Base-by-base conservation (phyloP, 257 asterid species). In the Nicotiana knightiana region DNA sequence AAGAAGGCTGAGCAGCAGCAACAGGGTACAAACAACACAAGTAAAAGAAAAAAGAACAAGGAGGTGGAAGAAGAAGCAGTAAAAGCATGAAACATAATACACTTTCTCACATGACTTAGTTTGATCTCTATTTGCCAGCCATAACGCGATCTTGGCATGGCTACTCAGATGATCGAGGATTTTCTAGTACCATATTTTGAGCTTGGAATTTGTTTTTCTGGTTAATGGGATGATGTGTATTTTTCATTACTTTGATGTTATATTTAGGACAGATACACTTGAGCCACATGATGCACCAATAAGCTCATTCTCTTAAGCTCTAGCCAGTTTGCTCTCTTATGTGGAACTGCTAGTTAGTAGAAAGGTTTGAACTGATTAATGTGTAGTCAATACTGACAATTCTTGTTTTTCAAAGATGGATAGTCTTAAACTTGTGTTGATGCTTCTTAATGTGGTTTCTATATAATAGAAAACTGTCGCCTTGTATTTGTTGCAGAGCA, bases 1-100 rank as follows among this genome's bases (percentile, higher is more conserved):
- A 94, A 91, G 93, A 96, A 94, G 89, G 97, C 96, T 4, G 97
- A 93, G 82, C 93, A 88, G 81, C 93, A 90, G 85, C 89, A 89
- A 77, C 87, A 86, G 63, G 91, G 87, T 37, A 63, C 88, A 75
- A 86, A 89, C 64, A 85, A 88, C 65, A 79, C 81, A 37, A 93
- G 89, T 43, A 94, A 89, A 81, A 92, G 94, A 87, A 92, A 89
- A 90, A 93, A 84, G 91, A 85, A 90, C 79, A 90, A 89, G 54
- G 88, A 80, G 54, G 82, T 43, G 10, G 92, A 84, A 16, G 85
- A 68, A 77, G 91, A 85, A 83, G 91, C 90, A 80, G 79, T 46
- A 26, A 84, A 77, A 65, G 86, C 89, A 81, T 88, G 87, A 89
- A 43, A 48, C 59, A 62, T 5, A 46, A 58, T 18, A n/a, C 13